phyloP scores from a whole-genome alignment of 1,139 yeast species.

The Spathaspora sp. region DNA sequence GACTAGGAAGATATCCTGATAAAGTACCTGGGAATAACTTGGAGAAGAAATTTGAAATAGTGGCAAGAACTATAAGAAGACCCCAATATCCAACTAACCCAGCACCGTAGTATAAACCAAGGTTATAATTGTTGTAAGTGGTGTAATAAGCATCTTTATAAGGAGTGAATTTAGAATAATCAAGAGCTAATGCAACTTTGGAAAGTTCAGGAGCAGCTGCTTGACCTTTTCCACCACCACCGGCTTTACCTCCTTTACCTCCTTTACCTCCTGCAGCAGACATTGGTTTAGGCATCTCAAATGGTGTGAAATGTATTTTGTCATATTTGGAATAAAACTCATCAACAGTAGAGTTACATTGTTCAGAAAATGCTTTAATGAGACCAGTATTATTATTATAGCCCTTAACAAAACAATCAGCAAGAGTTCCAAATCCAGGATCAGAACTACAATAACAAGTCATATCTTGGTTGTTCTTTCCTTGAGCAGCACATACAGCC shows the following conservation, averaged over 20 bases:
- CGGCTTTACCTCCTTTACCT: constrained; percentile 7
- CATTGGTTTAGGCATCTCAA: constrained; percentile 19
- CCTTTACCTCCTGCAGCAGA: background rate
- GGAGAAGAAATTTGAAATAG: constrained; percentile 36
- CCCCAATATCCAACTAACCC: constrained; percentile 53
- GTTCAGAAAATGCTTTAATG: constrained; percentile 15
- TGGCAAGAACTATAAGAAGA: constrained; percentile 38
- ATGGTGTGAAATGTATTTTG: background rate
- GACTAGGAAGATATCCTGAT: constrained; percentile 11
- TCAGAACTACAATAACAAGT: constrained; percentile 18
- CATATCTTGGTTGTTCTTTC: constrained; percentile 3
- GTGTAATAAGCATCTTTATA: constrained; percentile 10
- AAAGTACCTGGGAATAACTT: constrained; percentile 22
- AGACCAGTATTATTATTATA: constrained; percentile 15
- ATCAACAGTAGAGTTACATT: constrained; percentile 14
- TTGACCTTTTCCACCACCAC: constrained; percentile 4
- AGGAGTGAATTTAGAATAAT: constrained; percentile 7
- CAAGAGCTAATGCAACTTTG: constrained; percentile 8
- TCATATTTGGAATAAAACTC: constrained; percentile 10
- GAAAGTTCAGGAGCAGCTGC: constrained; percentile 3
- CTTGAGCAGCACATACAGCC: constrained; percentile 9
- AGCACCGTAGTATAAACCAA: constrained; percentile 48
- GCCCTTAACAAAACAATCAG: constrained; percentile 19
- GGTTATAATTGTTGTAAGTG: constrained; percentile 15
- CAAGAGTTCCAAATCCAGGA: constrained; percentile 20